Conservation (phyloP, 2,329 filamentous ascomycete genomes). For the Fusarium transvaalense region DNA sequence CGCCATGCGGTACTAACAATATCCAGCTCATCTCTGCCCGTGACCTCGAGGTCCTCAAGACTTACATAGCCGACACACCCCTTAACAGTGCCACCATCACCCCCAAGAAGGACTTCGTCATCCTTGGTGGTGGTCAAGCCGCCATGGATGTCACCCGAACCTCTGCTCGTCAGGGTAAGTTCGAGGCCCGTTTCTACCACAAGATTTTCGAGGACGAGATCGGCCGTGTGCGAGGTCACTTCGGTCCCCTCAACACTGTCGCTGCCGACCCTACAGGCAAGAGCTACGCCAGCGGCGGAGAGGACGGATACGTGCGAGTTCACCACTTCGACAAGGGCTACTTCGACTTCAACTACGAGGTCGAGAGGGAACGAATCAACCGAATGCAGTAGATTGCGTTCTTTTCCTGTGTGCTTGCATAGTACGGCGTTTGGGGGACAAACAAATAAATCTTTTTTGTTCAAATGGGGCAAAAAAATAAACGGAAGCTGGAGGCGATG, state of each 20-base stretch:
- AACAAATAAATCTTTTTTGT: slow-evolving; percentile 51
- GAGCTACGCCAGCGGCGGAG: slow-evolving; percentile 93
- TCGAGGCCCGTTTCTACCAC: slow-evolving; percentile 99
- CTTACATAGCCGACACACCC: slow-evolving; percentile 90
- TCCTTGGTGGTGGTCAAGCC: slow-evolving; percentile 96
- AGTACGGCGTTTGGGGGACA: slow-evolving; percentile 56
- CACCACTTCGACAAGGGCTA: slow-evolving; percentile 99
- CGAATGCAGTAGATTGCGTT: slow-evolving; percentile 54
- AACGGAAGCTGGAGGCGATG: slow-evolving; percentile 36
- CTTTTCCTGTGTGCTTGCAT: slow-evolving; percentile 58
- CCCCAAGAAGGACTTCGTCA: slow-evolving; percentile 96
- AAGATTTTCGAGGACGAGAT: slow-evolving; percentile 99
- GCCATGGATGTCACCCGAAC: slow-evolving; percentile 99
- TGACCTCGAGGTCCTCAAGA: slow-evolving; percentile 93
- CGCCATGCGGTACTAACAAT: slow-evolving; percentile 23
- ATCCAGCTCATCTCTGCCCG: slow-evolving; percentile 81
- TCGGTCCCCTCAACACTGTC: slow-evolving; percentile 96
- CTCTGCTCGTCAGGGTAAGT: slow-evolving; percentile 94
- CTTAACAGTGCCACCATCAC: slow-evolving; percentile 97
- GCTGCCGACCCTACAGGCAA: slow-evolving; percentile 92
- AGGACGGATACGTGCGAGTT: slow-evolving; percentile 98
- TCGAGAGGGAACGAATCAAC: slow-evolving; percentile 83
- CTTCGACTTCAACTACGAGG: slow-evolving; percentile 99
- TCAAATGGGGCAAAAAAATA: slow-evolving; percentile 49
- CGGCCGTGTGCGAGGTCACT: slow-evolving; percentile 95